Evolutionary conservation across 352 stramenopile species (phyloP).

Genomic region (Aphanomyces cochlioides): DNA sequence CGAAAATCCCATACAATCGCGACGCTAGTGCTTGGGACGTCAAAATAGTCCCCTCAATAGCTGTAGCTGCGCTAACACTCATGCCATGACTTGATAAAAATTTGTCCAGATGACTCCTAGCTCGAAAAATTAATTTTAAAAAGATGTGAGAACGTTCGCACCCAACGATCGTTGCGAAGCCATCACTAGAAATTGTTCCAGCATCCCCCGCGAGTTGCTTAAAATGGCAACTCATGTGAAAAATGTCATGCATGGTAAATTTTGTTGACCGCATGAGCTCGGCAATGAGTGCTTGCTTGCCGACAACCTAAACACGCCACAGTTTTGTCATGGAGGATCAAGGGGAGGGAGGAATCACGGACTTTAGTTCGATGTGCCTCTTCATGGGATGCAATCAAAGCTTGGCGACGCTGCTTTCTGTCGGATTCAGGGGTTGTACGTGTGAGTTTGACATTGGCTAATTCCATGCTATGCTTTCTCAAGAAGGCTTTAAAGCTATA

Average conservation of each 20-base stretch:
- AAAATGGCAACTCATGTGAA: conserved; percentile 52
- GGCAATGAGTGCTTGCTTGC: conserved; percentile 49
- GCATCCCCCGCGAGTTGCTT: conserved; percentile 42
- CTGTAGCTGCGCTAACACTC: not conserved
- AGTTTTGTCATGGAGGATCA: not conserved
- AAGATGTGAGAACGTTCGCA: conserved; percentile 29
- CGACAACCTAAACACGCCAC: conserved; percentile 11
- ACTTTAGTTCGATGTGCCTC: not conserved
- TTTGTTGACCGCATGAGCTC: conserved; percentile 42
- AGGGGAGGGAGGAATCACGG: not conserved
- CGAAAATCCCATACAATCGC: conserved; percentile 44
- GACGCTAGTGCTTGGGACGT: conserved; percentile 45
- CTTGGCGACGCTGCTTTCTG: conserved; percentile 12
- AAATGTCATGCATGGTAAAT: conserved; percentile 47
- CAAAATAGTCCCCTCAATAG: conserved; percentile 46
- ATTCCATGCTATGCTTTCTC: conserved; percentile 36
- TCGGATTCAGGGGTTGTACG: not conserved
- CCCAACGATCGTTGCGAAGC: conserved; percentile 45
- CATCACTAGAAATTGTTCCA: conserved; percentile 42
- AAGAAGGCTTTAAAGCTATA: conserved; percentile 36
- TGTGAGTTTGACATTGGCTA: conserved; percentile 36
- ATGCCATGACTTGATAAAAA: not conserved
- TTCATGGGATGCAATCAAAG: not conserved
- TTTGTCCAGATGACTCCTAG: conserved; percentile 19
- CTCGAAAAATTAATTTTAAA: not conserved